Conservation (phyloP, 352 stramenopile genomes). For the Pythium brachiatum region DNA sequence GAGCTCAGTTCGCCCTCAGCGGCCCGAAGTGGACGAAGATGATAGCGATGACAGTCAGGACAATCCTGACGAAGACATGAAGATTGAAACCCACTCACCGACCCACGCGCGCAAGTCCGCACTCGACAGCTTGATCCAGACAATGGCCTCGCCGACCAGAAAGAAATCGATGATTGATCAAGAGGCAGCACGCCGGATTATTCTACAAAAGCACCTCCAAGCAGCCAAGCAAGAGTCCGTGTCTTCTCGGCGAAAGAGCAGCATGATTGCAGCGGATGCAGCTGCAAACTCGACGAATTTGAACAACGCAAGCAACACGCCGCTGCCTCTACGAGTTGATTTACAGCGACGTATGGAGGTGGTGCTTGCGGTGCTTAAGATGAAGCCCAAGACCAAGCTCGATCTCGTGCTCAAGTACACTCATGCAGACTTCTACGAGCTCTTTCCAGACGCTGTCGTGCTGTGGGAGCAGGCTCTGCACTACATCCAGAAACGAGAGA, state of each 20-base stretch:
- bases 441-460: constrained; percentile 54
- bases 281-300: constrained; percentile 8
- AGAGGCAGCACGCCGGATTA: constrained; percentile 38
- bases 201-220: constrained; percentile 50
- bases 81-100: neutral
- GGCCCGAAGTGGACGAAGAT: constrained; percentile 15
- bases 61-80: neutral
- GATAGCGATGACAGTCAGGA: constrained; percentile 5
- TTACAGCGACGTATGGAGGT: constrained; percentile 61
- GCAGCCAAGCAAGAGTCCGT: constrained; percentile 4
- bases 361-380: constrained; percentile 40
- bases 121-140: constrained; percentile 40
- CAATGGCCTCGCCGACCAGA: constrained; percentile 30
- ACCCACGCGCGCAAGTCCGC: constrained; percentile 38
- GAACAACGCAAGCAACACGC: constrained; percentile 29
- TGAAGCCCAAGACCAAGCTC: constrained; percentile 56
- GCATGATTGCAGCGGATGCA: neutral
- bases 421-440: constrained; percentile 50
- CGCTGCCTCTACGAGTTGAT: constrained; percentile 51
- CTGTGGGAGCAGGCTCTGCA: constrained; percentile 57
- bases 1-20: neutral
- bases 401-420: constrained; percentile 81
- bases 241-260: neutral
- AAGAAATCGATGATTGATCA: constrained; percentile 34
- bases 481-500: constrained; percentile 42